Evolutionary conservation across 176 grass and related monocot genomes (phyloP).

Genomic region (Oryza meridionalis): DNA sequence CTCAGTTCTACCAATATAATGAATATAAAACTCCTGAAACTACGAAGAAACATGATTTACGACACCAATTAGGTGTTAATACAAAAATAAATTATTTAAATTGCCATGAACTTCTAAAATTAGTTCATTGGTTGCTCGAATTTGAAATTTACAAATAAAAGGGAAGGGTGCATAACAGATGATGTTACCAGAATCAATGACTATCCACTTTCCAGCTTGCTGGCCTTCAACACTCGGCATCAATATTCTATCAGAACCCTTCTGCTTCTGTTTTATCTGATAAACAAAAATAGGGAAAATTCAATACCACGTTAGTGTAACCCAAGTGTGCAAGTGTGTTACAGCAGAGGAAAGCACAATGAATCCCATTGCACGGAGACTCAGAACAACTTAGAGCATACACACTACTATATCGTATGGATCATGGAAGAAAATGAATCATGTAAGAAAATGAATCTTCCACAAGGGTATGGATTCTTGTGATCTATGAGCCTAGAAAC

Average conservation of each 20-base stretch:
- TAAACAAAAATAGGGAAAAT: constrained; percentile 16
- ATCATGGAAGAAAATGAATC: background rate
- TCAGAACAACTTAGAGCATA: background rate
- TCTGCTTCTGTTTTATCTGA: constrained; percentile 89
- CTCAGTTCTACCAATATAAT: background rate
- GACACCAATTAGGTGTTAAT: background rate
- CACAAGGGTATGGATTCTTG: background rate
- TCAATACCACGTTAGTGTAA: constrained; percentile 11
- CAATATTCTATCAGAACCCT: constrained; percentile 70
- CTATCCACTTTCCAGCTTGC: constrained; percentile 87
- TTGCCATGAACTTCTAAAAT: background rate
- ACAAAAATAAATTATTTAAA: background rate
- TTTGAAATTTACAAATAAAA: constrained; percentile 24
- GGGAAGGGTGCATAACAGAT: background rate
- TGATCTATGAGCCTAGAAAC: background rate
- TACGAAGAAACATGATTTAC: background rate
- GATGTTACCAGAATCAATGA: constrained; percentile 85
- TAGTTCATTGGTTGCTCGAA: constrained; percentile 3
- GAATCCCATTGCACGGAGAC: background rate
- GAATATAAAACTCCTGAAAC: background rate
- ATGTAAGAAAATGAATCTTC: background rate
- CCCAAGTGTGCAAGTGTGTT: background rate
- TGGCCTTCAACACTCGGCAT: constrained; percentile 93
- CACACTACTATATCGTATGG: background rate
- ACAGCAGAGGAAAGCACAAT: background rate